Evolutionary conservation across 108 stramenopile species (phyloP).

Genomic region (Cyclotella atomus): DNA sequence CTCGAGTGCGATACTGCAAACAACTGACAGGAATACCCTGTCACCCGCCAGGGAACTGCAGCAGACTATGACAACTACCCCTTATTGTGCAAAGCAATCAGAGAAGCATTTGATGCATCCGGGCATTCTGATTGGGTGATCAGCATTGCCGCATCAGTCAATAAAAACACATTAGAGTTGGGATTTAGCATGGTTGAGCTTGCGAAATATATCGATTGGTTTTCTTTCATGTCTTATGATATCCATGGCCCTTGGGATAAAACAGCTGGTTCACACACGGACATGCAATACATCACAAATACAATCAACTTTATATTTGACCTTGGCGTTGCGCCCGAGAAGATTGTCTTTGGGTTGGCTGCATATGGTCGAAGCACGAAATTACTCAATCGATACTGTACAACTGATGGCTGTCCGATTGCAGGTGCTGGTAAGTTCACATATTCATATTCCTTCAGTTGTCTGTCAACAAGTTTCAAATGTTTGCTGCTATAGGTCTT

Average conservation of each 20-base stretch:
- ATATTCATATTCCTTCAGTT: too few relatives aligned
- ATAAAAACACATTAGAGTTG: conserved; percentile 3
- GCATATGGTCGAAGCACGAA: conserved; percentile 37
- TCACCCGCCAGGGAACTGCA: conserved; percentile 21
- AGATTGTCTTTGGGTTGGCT: conserved; percentile 41
- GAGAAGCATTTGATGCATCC: conserved; percentile 23
- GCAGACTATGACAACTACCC: conserved; percentile 43
- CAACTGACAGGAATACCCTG: too few relatives aligned
- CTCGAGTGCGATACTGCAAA: too few relatives aligned
- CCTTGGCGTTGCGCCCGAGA: conserved; percentile 27
- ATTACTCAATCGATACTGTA: conserved; percentile 9
- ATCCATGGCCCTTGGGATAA: conserved; percentile 34
- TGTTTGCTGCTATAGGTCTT: too few relatives aligned
- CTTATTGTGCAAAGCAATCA: conserved; percentile 23
- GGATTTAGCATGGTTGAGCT: conserved; percentile 46
- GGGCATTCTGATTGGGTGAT: conserved; percentile 37
- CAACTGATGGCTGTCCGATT: conserved; percentile 33
- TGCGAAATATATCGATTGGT: conserved; percentile 44
- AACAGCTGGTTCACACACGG: conserved; percentile 26
- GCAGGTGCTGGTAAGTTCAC: too few relatives aligned
- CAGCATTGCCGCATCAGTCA: conserved; percentile 33
- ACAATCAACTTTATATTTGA: conserved; percentile 24
- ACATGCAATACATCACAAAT: conserved; percentile 31
- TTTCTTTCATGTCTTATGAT: conserved; percentile 46
- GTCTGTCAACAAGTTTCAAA: too few relatives aligned